Percentiles rank a stretch among this genome's conserved stretches.
phyloP scores from a whole-genome alignment of 2,329 filamentous ascomycete species.

The Clarireedia monteithiana region DNA sequence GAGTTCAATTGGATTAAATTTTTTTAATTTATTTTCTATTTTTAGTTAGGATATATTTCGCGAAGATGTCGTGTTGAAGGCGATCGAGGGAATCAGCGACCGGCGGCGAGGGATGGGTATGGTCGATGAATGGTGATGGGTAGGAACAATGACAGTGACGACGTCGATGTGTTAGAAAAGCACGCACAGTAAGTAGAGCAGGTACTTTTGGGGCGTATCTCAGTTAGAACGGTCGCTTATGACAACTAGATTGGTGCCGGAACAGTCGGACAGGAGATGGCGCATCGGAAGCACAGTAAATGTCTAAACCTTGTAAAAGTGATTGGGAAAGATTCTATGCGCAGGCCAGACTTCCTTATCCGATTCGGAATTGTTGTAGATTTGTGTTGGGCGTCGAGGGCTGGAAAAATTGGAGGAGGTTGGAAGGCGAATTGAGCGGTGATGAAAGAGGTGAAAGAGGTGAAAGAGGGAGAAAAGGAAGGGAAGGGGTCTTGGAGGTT shows the following conservation, averaged over 20 bases:
- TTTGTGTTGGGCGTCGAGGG: no score
- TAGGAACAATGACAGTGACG: not conserved
- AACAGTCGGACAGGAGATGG: slow-evolving; percentile 10
- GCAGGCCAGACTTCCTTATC: not conserved
- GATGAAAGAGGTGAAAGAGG: not conserved
- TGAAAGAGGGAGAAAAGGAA: not conserved
- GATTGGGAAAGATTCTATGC: not conserved
- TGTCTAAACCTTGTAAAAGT: slow-evolving; percentile 3
- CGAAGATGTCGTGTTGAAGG: not conserved
- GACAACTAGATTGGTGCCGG: slow-evolving; percentile 8
- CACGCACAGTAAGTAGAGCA: not conserved
- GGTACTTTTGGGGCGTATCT: slow-evolving; percentile 1
- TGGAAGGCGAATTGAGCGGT: not conserved
- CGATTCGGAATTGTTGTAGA: no score
- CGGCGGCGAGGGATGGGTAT: not conserved
- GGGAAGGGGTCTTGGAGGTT: not conserved
- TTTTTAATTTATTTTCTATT: not conserved
- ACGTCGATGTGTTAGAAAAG: slow-evolving; percentile 2
- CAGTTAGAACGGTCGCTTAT: slow-evolving; percentile 9
- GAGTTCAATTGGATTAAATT: not conserved
- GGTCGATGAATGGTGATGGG: not conserved
- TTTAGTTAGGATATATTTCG: not conserved
- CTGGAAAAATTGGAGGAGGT: not conserved
- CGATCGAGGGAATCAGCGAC: not conserved
- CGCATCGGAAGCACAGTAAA: slow-evolving; percentile 1